These are phyloP conservation scores for Penicillium sp. DNA, from an alignment of 2,329 filamentous ascomycete species.

Conservation along the genomic window DNA sequence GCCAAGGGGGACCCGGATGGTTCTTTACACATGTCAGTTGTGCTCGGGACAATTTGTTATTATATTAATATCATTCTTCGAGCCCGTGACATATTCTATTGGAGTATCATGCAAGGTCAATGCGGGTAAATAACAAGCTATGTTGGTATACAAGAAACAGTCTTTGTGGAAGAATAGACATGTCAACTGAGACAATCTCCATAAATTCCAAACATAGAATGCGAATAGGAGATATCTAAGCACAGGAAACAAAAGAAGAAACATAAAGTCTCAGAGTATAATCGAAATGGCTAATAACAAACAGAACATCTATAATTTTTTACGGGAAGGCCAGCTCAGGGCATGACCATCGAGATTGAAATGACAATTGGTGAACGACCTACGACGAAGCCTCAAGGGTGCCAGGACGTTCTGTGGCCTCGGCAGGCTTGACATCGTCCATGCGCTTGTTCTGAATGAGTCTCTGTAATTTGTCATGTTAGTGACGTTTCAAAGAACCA, in stretches of 20 bases:
- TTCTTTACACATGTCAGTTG: not conserved
- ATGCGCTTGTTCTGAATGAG: constrained; percentile 45
- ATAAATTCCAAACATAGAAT: not conserved
- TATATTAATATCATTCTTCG: not conserved
- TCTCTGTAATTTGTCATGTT: constrained; percentile 27
- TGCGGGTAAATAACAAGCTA: not conserved
- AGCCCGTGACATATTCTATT: not conserved
- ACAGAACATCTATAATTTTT: constrained; percentile 21
- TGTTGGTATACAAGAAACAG: not conserved
- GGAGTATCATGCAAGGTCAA: no score
- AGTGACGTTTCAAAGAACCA: constrained; percentile 7
- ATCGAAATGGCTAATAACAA: constrained; percentile 23
- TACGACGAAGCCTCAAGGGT: constrained; percentile 38
- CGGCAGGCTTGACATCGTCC: constrained; percentile 41
- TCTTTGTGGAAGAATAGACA: not conserved
- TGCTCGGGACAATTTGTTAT: not conserved
- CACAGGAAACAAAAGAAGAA: not conserved
- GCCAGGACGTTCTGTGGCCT: constrained; percentile 42
- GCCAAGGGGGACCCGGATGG: not conserved
- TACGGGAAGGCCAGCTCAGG: constrained; percentile 1
- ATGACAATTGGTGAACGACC: not conserved
- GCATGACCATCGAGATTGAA: constrained; percentile 1
- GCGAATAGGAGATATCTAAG: constrained; percentile 2
- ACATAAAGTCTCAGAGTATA: constrained; percentile 6
- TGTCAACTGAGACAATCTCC: not conserved